Evolutionary conservation across 106 monocot genomes (phyloP).

Genomic region (Narthecium ossifragum): DNA sequence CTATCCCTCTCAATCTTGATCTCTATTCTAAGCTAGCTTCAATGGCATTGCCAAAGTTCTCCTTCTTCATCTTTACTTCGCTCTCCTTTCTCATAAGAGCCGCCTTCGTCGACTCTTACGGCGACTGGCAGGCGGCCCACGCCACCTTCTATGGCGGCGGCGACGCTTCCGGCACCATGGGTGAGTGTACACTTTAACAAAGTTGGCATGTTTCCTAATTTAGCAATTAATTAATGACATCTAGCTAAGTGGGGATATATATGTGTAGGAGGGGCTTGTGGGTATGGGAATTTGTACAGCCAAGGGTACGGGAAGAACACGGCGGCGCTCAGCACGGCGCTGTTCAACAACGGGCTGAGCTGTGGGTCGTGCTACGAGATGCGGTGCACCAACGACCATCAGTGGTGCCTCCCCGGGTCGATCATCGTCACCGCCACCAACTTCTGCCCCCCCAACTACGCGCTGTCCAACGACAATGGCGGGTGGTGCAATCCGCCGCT

Average conservation of each 20-base stretch:
- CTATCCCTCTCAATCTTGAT: not conserved
- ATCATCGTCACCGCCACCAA: constrained; percentile 63
- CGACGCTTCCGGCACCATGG: constrained; percentile 65
- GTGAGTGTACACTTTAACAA: constrained; percentile 1
- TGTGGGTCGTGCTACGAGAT: constrained; percentile 70
- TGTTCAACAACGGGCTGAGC: constrained; percentile 55
- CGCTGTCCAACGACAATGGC: constrained; percentile 51
- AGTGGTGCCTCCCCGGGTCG: constrained; percentile 56
- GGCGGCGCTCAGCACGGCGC: constrained; percentile 65
- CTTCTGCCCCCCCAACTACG: constrained; percentile 67
- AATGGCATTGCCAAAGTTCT: constrained; percentile 15
- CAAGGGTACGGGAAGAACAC: constrained; percentile 69
- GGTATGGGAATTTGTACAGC: constrained; percentile 54
- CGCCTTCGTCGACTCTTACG: constrained; percentile 4
- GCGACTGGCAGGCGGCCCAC: constrained; percentile 32
- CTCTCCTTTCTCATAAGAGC: not conserved
- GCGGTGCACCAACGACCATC: constrained; percentile 29
- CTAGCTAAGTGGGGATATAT: not conserved
- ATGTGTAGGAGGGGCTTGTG: constrained; percentile 27
- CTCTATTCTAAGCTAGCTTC: not conserved
- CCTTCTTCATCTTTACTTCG: constrained; percentile 18
- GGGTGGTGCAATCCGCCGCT: constrained; percentile 82
- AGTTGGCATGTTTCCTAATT: not conserved
- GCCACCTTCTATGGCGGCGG: constrained; percentile 62
- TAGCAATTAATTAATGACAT: not conserved